These are phyloP conservation scores for Immersiella caudata DNA, from an alignment of 495 filamentous ascomycete species.

Conservation along the genomic window DNA sequence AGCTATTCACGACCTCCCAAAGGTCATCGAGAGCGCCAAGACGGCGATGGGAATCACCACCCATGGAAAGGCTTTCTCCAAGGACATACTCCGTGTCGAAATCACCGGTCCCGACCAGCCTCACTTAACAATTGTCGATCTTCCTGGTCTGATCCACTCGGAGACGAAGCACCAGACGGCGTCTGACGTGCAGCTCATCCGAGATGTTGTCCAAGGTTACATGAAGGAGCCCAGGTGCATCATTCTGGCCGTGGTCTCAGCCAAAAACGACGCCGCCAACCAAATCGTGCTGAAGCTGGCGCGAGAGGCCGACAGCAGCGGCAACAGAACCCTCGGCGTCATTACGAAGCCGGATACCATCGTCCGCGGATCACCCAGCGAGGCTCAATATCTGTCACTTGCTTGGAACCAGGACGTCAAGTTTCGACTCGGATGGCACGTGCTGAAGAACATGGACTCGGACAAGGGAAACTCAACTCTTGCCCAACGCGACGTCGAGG, in stretches of 20 bases:
- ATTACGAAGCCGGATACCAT: slow-evolving; percentile 81
- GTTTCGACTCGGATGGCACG: slow-evolving; percentile 73
- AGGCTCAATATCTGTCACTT: slow-evolving; percentile 56
- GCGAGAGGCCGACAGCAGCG: slow-evolving; percentile 71
- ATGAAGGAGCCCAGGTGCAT: slow-evolving; percentile 63
- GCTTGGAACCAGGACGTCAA: slow-evolving; percentile 62
- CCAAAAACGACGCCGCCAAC: slow-evolving; percentile 63
- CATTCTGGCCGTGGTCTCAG: slow-evolving; percentile 66
- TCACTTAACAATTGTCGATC: slow-evolving; percentile 69
- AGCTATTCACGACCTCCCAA: slow-evolving; percentile 38
- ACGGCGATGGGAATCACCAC: slow-evolving; percentile 53
- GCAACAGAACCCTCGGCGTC: slow-evolving; percentile 78
- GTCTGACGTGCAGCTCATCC: slow-evolving; percentile 56
- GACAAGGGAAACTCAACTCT: slow-evolving; percentile 45
- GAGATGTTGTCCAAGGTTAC: slow-evolving; percentile 58
- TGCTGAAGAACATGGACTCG: slow-evolving; percentile 64
- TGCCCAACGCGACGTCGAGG: slow-evolving; percentile 43
- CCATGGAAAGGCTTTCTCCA: slow-evolving; percentile 53
- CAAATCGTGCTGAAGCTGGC: slow-evolving; percentile 72
- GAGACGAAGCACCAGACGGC: slow-evolving; percentile 51
- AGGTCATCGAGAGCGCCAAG: slow-evolving; percentile 55
- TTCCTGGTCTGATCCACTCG: slow-evolving; percentile 66
- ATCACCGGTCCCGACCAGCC: slow-evolving; percentile 64
- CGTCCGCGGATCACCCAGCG: slow-evolving; percentile 47
- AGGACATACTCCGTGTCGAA: slow-evolving; percentile 71